Percentiles rank a stretch among this genome's conserved stretches.
phyloP scores from a whole-genome alignment of 2,329 filamentous ascomycete species.

The Botrytis squamosa region DNA sequence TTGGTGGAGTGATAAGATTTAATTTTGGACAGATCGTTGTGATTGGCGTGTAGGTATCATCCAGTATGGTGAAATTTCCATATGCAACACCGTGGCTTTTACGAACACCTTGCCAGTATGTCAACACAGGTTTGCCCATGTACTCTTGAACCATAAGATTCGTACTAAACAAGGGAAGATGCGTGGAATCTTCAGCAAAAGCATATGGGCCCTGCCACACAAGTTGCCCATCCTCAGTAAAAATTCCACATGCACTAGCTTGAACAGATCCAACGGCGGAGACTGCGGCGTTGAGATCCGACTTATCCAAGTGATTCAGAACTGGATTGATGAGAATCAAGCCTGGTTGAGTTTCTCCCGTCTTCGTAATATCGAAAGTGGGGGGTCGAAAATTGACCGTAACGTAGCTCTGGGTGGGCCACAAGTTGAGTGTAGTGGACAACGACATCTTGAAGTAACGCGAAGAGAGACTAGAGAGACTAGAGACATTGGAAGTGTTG shows the following conservation, averaged over 20 bases:
- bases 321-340: neutral
- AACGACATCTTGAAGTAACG: neutral
- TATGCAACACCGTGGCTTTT: neutral
- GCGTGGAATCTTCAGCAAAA: no score
- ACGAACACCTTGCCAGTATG: neutral
- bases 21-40: constrained; percentile 3
- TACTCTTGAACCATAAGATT: neutral
- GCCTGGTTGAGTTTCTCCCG: neutral
- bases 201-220: neutral
- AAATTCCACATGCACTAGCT: neutral
- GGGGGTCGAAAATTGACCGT: neutral
- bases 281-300: neutral
- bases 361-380: neutral
- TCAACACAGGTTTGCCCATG: neutral
- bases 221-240: neutral
- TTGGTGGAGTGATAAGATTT: neutral
- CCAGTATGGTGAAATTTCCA: neutral
- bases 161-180: no score
- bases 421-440: neutral
- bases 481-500: neutral
- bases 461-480: neutral
- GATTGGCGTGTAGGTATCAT: neutral
- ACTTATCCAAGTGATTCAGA: neutral
- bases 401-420: neutral
- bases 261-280: neutral